Conservation (phyloP, 768 basidiomycete genomes). For the Jaapia argillacea region DNA sequence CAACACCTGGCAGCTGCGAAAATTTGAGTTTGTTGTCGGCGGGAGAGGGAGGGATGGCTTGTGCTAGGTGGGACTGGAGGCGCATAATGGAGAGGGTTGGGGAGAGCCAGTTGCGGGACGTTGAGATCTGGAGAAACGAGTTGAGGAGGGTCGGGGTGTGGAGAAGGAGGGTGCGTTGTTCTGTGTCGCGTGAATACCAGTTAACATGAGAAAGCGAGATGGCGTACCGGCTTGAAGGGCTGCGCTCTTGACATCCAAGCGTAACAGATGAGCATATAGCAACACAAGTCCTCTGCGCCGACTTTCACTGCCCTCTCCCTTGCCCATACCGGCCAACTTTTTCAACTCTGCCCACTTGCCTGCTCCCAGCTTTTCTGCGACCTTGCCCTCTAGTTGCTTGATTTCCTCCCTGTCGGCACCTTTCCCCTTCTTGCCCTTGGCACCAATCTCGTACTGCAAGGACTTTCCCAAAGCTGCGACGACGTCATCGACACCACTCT, state of each 20-base stretch:
- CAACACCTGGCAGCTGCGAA: conserved; percentile 74
- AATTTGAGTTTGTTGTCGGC: conserved; percentile 25
- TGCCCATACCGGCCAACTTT: conserved; percentile 25
- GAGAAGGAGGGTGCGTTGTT: conserved; percentile 61
- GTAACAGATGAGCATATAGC: conserved; percentile 78
- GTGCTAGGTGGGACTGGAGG: conserved; percentile 73
- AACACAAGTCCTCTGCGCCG: conserved; percentile 55
- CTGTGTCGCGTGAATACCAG: conserved; percentile 26
- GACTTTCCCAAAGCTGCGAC: conserved; percentile 60
- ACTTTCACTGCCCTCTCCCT: conserved; percentile 23
- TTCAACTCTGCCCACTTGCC: conserved; percentile 47
- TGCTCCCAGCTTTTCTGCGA: conserved; percentile 36
- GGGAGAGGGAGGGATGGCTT: conserved; percentile 64
- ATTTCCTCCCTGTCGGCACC: conserved; percentile 23
- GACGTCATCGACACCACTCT: conserved; percentile 62
- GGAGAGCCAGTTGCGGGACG: conserved; percentile 83
- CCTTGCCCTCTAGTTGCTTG: conserved; percentile 38
- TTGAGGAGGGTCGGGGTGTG: conserved; percentile 65
- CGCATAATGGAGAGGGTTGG: conserved; percentile 75
- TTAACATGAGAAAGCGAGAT: not conserved
- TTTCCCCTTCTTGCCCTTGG: conserved; percentile 16
- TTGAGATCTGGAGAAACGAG: conserved; percentile 72
- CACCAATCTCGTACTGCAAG: conserved; percentile 50
- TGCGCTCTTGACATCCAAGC: conserved; percentile 42
- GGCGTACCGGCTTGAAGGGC: conserved; percentile 55